These are phyloP conservation scores for Bryoerythrophyllum caledonicum DNA, from an alignment of 225 moss, liverwort and hornwort genomes.

Conservation along the genomic window DNA sequence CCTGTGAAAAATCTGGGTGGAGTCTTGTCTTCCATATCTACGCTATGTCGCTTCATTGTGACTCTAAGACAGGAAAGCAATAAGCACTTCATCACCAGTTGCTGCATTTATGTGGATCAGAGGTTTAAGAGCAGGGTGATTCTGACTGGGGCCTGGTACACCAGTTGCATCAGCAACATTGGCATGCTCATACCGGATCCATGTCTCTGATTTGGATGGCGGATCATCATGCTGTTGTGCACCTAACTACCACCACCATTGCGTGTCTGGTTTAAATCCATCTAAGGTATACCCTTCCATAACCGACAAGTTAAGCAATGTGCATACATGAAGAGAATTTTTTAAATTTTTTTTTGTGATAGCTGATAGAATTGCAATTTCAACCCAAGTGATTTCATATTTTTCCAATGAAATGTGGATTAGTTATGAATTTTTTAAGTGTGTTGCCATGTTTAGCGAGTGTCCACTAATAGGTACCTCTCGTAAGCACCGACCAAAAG, in stretches of 20 bases:
- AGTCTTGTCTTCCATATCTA: constrained; percentile 23
- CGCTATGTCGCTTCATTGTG: neutral
- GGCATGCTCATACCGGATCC: constrained; percentile 33
- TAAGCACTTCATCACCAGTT: neutral
- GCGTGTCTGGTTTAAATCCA: constrained; percentile 13
- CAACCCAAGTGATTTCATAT: too few relatives aligned
- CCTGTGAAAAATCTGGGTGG: neutral
- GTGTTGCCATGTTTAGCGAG: too few relatives aligned
- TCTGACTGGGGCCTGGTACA: constrained; percentile 19
- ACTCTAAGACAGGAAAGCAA: neutral
- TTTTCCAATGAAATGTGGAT: too few relatives aligned
- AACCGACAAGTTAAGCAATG: neutral
- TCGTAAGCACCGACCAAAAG: too few relatives aligned
- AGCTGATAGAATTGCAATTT: too few relatives aligned
- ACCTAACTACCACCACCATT: constrained; percentile 36
- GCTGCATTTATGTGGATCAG: constrained; percentile 8
- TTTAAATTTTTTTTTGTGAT: too few relatives aligned
- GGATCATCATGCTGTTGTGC: constrained; percentile 26
- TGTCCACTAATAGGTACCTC: too few relatives aligned
- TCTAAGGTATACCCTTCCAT: neutral
- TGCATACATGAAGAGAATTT: too few relatives aligned
- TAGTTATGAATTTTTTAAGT: too few relatives aligned
- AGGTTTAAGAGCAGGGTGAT: constrained; percentile 4
- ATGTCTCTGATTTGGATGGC: constrained; percentile 19
- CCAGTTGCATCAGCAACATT: constrained; percentile 22